Percentiles rank a stretch among this genome's conserved stretches.
Evolutionary conservation across 305 asterid genomes (phyloP).

Genomic region (Rubia balearica): DNA sequence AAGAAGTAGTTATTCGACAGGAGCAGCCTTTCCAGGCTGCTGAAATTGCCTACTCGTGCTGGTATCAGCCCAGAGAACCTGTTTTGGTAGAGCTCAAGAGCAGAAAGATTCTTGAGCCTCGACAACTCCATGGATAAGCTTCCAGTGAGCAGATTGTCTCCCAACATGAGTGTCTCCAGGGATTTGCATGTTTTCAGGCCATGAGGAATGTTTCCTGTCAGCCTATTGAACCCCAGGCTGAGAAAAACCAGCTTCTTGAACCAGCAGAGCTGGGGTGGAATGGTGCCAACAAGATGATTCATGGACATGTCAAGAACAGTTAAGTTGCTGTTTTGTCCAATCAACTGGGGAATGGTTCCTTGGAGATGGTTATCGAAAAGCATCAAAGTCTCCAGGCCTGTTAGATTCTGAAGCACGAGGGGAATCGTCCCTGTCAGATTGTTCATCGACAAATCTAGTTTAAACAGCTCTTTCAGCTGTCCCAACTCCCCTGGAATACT

Average conservation of each 20-base stretch:
- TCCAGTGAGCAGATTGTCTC: slow-evolving; percentile 75
- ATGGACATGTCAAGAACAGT: slow-evolving; percentile 58
- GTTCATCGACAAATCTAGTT: slow-evolving; percentile 65
- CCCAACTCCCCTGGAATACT: slow-evolving; percentile 54
- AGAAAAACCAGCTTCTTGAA: slow-evolving; percentile 46
- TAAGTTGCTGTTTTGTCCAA: slow-evolving; percentile 59
- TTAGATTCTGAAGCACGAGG: slow-evolving; percentile 47
- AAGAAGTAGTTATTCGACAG: slow-evolving; percentile 55
- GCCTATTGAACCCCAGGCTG: slow-evolving; percentile 69
- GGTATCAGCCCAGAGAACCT: slow-evolving; percentile 67
- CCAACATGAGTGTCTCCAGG: slow-evolving; percentile 74
- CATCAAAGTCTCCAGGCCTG: slow-evolving; percentile 53
- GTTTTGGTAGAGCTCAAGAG: slow-evolving; percentile 68
- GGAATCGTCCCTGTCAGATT: slow-evolving; percentile 78
- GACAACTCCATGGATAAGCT: slow-evolving; percentile 59
- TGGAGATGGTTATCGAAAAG: slow-evolving; percentile 66
- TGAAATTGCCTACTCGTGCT: slow-evolving; percentile 47
- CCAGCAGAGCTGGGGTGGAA: slow-evolving; percentile 56
- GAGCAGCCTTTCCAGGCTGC: slow-evolving; percentile 60
- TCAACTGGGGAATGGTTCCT: slow-evolving; percentile 57
- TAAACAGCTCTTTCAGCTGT: slow-evolving; percentile 41
- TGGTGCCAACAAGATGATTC: slow-evolving; percentile 64
- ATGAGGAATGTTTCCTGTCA: slow-evolving; percentile 68
- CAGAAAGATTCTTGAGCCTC: slow-evolving; percentile 64
- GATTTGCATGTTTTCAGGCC: slow-evolving; percentile 72